phyloP scores from a whole-genome alignment of 2,329 filamentous ascomycete species.

The Aspergillus sergii region DNA sequence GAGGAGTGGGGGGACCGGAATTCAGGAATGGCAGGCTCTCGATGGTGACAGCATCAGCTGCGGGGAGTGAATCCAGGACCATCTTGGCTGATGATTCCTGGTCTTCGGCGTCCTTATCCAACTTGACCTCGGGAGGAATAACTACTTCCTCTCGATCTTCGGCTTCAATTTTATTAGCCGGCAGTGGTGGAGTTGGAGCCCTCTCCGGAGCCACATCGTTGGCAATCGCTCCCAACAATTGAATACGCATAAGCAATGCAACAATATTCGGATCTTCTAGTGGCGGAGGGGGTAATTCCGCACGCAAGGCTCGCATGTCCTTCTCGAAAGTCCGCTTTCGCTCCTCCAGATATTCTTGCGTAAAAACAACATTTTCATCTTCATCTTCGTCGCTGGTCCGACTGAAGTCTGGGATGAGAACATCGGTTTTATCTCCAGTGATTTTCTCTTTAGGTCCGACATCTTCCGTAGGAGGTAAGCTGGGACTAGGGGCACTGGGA shows the following conservation, averaged over 20 bases:
- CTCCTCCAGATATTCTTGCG: conserved; percentile 51
- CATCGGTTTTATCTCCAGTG: conserved; percentile 14
- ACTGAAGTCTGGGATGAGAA: conserved; percentile 37
- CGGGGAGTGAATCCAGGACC: conserved; percentile 18
- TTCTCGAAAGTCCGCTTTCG: conserved; percentile 48
- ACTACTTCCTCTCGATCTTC: conserved; percentile 9
- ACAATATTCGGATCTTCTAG: conserved; percentile 47
- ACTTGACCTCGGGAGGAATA: conserved; percentile 15
- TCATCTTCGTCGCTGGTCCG: conserved; percentile 48
- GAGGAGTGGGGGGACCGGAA: conserved; percentile 44
- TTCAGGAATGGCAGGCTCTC: conserved; percentile 51
- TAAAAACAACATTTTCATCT: conserved; percentile 48
- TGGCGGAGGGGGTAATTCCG: conserved; percentile 45
- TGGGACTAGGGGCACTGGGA: conserved; percentile 4
- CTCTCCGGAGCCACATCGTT: conserved; percentile 34
- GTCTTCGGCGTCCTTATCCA: conserved; percentile 18
- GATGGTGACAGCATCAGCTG: conserved; percentile 37
- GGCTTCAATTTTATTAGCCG: conserved; percentile 3
- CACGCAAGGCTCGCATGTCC: conserved; percentile 46
- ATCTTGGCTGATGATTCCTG: conserved; percentile 18
- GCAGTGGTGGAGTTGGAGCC: conserved; percentile 7
- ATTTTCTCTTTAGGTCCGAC: background rate
- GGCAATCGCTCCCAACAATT: conserved; percentile 47
- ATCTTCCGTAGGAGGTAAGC: conserved; percentile 9
- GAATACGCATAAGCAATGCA: conserved; percentile 45